Conservation (phyloP, 805 yeast genomes). For the Crinitomyces ghanaensis region DNA sequence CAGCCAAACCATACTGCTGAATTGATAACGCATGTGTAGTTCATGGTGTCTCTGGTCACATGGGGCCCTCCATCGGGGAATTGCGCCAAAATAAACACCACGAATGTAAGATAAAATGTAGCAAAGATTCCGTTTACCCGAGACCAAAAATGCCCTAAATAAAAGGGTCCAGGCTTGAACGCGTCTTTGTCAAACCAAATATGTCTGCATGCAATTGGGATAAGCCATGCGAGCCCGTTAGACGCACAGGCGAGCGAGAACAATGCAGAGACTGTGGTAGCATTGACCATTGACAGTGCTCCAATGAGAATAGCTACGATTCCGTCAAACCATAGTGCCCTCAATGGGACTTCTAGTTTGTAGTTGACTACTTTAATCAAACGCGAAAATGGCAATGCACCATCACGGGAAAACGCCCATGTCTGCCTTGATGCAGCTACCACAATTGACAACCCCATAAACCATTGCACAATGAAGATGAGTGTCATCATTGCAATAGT, state of each 20-base stretch:
- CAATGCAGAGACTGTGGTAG: constrained; percentile 52
- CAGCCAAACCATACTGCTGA: constrained; percentile 52
- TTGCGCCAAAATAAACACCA: constrained; percentile 42
- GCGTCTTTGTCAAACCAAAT: constrained; percentile 36
- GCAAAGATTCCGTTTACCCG: constrained; percentile 37
- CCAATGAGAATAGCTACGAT: constrained; percentile 42
- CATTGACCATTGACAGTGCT: constrained; percentile 43
- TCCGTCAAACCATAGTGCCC: constrained; percentile 49
- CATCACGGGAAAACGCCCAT: constrained; percentile 70
- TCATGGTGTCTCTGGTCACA: constrained; percentile 38
- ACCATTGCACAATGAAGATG: constrained; percentile 47
- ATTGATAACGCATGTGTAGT: constrained; percentile 56
- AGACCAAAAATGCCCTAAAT: constrained; percentile 41
- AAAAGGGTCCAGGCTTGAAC: constrained; percentile 57
- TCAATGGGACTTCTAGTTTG: constrained; percentile 47
- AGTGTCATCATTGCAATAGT: constrained; percentile 52
- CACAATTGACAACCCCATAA: constrained; percentile 54
- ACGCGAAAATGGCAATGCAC: constrained; percentile 54
- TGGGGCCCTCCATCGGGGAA: constrained; percentile 38
- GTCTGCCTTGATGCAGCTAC: constrained; percentile 60
- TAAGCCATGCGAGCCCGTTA: constrained; percentile 51
- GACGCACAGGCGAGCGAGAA: constrained; percentile 55
- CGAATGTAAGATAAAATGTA: constrained; percentile 39
- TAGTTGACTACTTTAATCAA: constrained; percentile 47
- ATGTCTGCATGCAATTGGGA: constrained; percentile 44